Base-by-base conservation (phyloP, 116 monocot species). In the Phalaenopsis hybrid region DNA sequence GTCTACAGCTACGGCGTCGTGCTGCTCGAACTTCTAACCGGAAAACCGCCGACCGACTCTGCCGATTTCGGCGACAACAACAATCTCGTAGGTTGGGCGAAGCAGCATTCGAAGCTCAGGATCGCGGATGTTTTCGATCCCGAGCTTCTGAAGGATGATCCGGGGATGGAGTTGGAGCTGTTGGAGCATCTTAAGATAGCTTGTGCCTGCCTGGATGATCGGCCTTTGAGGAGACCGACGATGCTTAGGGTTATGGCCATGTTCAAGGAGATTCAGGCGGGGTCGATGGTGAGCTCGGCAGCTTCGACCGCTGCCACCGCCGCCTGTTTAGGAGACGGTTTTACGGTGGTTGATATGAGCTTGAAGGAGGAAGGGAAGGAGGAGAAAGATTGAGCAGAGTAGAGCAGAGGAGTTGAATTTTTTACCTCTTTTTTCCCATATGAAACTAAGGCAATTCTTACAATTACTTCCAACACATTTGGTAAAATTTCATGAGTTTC, bases 251-350 rank as follows among this genome's bases (percentile, higher is more conserved):
- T 94, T 31, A 89, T 94, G 89, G 87, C 89, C 20, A 92, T 92
- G 92, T 89, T 94, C 77, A 94, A 94, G 90, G 92, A 92, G 85
- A 90, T 92, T 8, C 93, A 93, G 45, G 84, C 89, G 1, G 89
- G 89, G 15, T 55, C 55, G 4, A 55, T 15, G 0, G 55, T 55
- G 17, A 55, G 55, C 0, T 85, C 85, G 0, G 37, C 81, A 1
- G 78, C 84, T 8, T 57, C 67, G 4, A 41, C 41, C n/a, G 78
- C 85, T 6, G 74, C 58, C 44, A 11, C 61, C 34, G 70, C 78
- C 1, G 57, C 73, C 1, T 65, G 84, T 0, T 41, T 79, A 0
- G 50, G 8, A 2, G 78, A 74, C 41, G 76, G 70, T 0, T 81
- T 78, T 37, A 16, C 5, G 8, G 51, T 77, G 11, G 48, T 65